Evolutionary conservation across 176 grass and related monocot species (phyloP).

Genomic region (Ensete glaucum): DNA sequence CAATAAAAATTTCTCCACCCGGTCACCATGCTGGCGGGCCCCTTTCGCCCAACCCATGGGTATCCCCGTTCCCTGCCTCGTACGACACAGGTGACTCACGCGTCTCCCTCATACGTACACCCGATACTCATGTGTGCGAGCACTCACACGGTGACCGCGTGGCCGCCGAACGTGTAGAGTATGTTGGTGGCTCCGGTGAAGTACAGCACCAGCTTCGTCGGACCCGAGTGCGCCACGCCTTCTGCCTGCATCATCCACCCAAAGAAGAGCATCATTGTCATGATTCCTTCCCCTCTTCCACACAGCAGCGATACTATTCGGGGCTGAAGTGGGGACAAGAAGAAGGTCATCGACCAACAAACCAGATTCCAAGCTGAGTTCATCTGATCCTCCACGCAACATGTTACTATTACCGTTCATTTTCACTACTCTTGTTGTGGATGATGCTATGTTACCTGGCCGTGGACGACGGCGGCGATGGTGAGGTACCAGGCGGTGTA

Average conservation of each 20-base stretch:
- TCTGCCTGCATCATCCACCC: constrained; percentile 25
- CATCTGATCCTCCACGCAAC: too few relatives aligned
- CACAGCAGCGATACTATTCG: not conserved
- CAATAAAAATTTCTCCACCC: too few relatives aligned
- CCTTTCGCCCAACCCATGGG: too few relatives aligned
- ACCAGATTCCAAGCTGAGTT: not conserved
- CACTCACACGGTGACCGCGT: constrained; percentile 83
- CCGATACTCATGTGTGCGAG: not conserved
- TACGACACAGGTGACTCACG: too few relatives aligned
- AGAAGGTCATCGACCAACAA: not conserved
- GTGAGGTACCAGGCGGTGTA: constrained; percentile 15
- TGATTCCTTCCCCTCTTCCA: not conserved
- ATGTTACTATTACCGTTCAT: too few relatives aligned
- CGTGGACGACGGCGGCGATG: not conserved
- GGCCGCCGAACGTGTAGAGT: constrained; percentile 87
- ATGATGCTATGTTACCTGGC: not conserved
- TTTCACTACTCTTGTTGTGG: too few relatives aligned
- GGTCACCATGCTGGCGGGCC: too few relatives aligned
- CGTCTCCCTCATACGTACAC: too few relatives aligned
- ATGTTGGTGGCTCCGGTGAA: constrained; percentile 95
- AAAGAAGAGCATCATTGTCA: not conserved
- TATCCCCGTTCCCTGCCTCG: too few relatives aligned
- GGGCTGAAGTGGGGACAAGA: too few relatives aligned
- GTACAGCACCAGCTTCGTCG: constrained; percentile 63
- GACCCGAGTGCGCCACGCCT: constrained; percentile 39